Conservation (phyloP, 129 eudicot genomes). For the Flaveria trinervia region DNA sequence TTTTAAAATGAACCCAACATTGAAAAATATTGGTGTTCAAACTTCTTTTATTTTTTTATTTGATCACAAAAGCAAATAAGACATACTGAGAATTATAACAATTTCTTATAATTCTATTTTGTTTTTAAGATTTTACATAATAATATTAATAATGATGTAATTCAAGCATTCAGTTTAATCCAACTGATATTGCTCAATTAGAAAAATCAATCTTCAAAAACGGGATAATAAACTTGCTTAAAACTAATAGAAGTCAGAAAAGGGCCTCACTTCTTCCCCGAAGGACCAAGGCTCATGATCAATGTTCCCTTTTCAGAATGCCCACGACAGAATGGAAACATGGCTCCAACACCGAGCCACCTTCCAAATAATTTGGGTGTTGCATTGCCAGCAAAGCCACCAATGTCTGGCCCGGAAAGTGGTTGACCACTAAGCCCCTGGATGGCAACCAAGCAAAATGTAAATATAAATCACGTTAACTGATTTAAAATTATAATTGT, state of each 20-base stretch:
- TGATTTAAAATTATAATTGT: neutral
- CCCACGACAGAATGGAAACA: conserved; percentile 94
- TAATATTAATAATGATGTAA: neutral
- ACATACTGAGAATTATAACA: neutral
- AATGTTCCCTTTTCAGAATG: conserved; percentile 77
- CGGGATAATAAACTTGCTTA: neutral
- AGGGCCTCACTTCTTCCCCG: conserved; percentile 64
- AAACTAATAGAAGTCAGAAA: neutral
- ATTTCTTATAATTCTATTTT: neutral
- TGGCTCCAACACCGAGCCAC: conserved; percentile 87
- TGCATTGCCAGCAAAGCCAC: conserved; percentile 97
- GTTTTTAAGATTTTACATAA: neutral
- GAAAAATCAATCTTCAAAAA: neutral
- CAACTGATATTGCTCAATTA: too few relatives aligned
- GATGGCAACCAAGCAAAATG: conserved; percentile 1
- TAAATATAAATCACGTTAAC: neutral
- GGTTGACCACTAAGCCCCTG: conserved; percentile 99
- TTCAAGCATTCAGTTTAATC: neutral
- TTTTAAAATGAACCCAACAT: neutral
- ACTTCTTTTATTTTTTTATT: neutral
- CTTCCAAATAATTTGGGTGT: conserved; percentile 92
- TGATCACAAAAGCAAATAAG: neutral
- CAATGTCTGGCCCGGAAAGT: conserved; percentile 90
- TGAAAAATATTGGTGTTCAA: neutral
- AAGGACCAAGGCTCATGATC: conserved; percentile 99